Evolutionary conservation across 495 filamentous ascomycete genomes (phyloP).

Genomic region (Parachaetomium inaequale): DNA sequence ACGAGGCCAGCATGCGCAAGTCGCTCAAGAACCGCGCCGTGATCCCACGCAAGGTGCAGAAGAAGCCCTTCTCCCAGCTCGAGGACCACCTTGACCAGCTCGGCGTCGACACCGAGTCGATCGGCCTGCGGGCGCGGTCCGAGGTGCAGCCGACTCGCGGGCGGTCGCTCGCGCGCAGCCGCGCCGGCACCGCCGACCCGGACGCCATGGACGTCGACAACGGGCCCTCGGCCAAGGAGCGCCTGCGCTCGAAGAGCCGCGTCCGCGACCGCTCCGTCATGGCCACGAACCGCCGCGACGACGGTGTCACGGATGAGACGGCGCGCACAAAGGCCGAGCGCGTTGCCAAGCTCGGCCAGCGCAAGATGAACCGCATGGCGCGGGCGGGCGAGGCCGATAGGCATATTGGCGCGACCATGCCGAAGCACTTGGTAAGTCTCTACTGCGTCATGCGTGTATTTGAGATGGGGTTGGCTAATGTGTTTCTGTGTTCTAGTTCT

Average conservation of each 20-base stretch:
- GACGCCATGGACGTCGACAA: slow-evolving; percentile 86
- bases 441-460: neutral
- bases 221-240: slow-evolving; percentile 49
- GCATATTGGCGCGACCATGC: slow-evolving; percentile 73
- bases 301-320: slow-evolving; percentile 63
- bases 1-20: slow-evolving; percentile 89
- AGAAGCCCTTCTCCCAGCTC: slow-evolving; percentile 77
- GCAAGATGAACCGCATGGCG: slow-evolving; percentile 98
- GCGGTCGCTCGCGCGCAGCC: slow-evolving; percentile 51
- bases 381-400: slow-evolving; percentile 94
- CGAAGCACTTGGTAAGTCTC: slow-evolving; percentile 83
- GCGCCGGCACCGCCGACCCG: slow-evolving; percentile 52
- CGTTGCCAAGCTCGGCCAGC: slow-evolving; percentile 82
- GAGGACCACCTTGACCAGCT: slow-evolving; percentile 76
- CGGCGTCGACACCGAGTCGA: slow-evolving; percentile 75
- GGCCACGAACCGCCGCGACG: slow-evolving; percentile 73
- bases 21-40: slow-evolving; percentile 91
- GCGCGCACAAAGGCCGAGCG: slow-evolving; percentile 76
- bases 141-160: slow-evolving; percentile 57
- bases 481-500: slow-evolving; percentile 34
- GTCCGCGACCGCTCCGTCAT: slow-evolving; percentile 59
- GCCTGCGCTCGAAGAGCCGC: slow-evolving; percentile 71
- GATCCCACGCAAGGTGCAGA: slow-evolving; percentile 74
- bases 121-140: slow-evolving; percentile 64
- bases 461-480: neutral